Base-by-base conservation (phyloP, 2,329 filamentous ascomycete genomes). In the Penicillium sp. region DNA sequence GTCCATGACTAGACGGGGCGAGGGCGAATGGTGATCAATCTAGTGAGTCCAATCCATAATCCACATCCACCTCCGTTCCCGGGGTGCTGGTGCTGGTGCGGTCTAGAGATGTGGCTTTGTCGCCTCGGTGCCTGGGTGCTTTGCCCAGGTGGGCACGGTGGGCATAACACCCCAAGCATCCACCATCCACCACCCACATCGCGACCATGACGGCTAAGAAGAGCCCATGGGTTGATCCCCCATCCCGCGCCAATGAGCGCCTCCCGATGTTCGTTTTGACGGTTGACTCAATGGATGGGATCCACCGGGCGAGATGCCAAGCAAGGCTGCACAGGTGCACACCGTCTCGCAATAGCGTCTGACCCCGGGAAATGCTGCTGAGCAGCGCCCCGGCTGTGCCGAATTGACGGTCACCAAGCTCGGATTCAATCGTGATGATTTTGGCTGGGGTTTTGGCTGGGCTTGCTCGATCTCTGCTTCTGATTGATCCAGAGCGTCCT, bases 341-440 rank as follows among this genome's bases (percentile, higher is more conserved):
- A 60, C 57, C 57, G 55, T 54, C 41, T 48, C 30, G 20, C 17
- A 12, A 27, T 30, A 26, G 27, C 37, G 33, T 39, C 42, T 36
- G 18, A 50, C 46, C 37, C 56, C 33, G 49, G 46, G 43, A 30
- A 57, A 51, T 36, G 30, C 49, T 49, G 37, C 27, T 33, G 45
- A 33, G 29, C 26, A 13, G 29, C 33, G 20, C 33, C 40, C 46
- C 46, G 51, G 52, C 33, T 41, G n/a, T 41, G 41, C 58, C 49
- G 47, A 61, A 51, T 20, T 42, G 50, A 52, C 58, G 56, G 58
- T 61, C 53, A 46, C 41, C 36, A 24, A 40, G 39, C 30, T 42
- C 26, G 26, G 26, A 10, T 27, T 27, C 26, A n/a, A n/a, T n/a
- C n/a, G n/a, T n/a, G n/a, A n/a, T n/a, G n/a, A n/a, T n/a, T n/a